These are phyloP conservation scores for Aspergillus vadensis DNA, from an alignment of 2,329 filamentous ascomycete species.

Conservation along the genomic window DNA sequence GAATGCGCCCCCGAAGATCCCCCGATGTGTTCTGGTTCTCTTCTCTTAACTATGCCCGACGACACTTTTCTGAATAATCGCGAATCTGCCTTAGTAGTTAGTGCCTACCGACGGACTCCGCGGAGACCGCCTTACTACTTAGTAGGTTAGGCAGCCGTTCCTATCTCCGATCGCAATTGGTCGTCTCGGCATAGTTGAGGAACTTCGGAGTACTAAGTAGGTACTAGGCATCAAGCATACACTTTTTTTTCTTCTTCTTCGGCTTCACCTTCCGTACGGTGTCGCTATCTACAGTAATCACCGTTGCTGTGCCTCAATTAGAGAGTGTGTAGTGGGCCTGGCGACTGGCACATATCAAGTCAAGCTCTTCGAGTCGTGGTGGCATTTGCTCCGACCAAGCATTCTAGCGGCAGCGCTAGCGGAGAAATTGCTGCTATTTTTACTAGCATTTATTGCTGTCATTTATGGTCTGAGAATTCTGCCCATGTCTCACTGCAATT, in stretches of 20 bases:
- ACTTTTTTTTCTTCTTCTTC: no score
- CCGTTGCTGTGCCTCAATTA: not conserved
- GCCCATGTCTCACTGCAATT: not conserved
- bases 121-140: not conserved
- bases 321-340: not conserved
- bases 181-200: not conserved
- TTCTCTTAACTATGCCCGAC: no score
- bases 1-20: not conserved
- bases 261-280: no score
- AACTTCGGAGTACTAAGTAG: no score
- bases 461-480: not conserved
- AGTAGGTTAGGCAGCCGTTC: not conserved
- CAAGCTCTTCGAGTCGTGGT: not conserved
- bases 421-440: not conserved
- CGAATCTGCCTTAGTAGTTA: not conserved
- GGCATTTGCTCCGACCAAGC: not conserved
- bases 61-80: not conserved
- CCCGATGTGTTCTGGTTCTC: not conserved
- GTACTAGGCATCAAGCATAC: no score
- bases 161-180: not conserved
- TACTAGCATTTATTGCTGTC: not conserved
- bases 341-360: not conserved
- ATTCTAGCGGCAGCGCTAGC: not conserved
- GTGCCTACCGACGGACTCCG: not conserved
- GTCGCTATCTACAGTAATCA: not conserved